These are phyloP conservation scores for Pyrenopolyporus hunteri DNA, from an alignment of 495 filamentous ascomycete genomes.

Conservation along the genomic window DNA sequence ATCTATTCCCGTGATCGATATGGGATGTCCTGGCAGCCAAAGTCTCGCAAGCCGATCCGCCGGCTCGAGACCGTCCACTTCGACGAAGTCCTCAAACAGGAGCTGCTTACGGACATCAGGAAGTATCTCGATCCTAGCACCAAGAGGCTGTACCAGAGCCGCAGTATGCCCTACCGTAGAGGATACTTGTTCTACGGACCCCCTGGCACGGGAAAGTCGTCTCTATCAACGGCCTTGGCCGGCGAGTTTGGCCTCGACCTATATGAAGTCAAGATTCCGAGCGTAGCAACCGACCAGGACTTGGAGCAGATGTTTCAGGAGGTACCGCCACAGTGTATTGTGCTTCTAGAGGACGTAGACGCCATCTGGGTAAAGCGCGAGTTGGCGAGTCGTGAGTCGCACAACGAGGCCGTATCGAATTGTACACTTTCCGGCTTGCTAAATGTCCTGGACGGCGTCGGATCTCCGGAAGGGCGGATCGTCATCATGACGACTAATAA, in stretches of 20 bases:
- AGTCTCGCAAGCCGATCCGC: constrained; percentile 52
- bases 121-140: constrained; percentile 79
- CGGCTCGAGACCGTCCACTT: constrained; percentile 56
- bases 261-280: constrained; percentile 65
- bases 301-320: constrained; percentile 62
- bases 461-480: constrained; percentile 71
- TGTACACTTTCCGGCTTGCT: constrained; percentile 69
- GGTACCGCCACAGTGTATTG: constrained; percentile 66
- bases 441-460: constrained; percentile 76
- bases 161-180: constrained; percentile 69
- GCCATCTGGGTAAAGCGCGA: constrained; percentile 59
- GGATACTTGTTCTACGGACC: constrained; percentile 70
- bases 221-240: constrained; percentile 66
- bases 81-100: constrained; percentile 64
- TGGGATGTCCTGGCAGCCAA: constrained; percentile 50
- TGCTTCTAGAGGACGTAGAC: constrained; percentile 73
- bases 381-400: constrained; percentile 37
- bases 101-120: constrained; percentile 73
- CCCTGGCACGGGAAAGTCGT: constrained; percentile 72
- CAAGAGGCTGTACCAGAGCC: constrained; percentile 70
- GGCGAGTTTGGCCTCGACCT: constrained; percentile 68
- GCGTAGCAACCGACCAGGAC: constrained; percentile 50
- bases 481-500: constrained; percentile 80
- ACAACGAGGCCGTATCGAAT: constrained; percentile 27
- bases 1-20: constrained; percentile 47